phyloP scores from a whole-genome alignment of 495 filamentous ascomycete genomes.

The Penicillium steckii region DNA sequence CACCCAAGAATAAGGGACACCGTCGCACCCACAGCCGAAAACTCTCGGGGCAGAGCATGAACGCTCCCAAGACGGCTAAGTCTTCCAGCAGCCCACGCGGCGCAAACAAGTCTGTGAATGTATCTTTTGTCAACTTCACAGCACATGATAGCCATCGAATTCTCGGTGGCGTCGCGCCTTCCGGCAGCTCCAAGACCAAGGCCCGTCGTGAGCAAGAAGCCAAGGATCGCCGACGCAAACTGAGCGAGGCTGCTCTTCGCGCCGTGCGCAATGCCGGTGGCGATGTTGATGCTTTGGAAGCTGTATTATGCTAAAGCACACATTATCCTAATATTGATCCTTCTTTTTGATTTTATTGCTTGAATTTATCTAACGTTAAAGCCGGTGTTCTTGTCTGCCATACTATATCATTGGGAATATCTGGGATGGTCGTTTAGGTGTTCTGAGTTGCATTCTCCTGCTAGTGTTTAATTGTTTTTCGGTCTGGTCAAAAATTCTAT shows the following conservation, averaged over 20 bases:
- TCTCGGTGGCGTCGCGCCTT: conserved; percentile 87
- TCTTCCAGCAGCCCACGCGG: conserved; percentile 33
- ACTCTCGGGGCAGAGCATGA: conserved; percentile 37
- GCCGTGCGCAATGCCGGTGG: conserved; percentile 79
- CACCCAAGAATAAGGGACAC: conserved; percentile 33
- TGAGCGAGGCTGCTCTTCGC: conserved; percentile 70
- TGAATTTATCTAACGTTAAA: conserved; percentile 15
- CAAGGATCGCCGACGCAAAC: conserved; percentile 68
- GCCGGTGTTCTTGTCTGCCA: conserved; percentile 19
- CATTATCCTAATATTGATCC: background rate
- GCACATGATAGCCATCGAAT: conserved; percentile 75
- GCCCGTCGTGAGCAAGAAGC: conserved; percentile 86
- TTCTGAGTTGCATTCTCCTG: conserved; percentile 11
- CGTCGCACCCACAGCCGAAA: conserved; percentile 37
- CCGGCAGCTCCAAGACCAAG: conserved; percentile 90
- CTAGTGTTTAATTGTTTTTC: conserved; percentile 3
- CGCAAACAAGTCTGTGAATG: conserved; percentile 39
- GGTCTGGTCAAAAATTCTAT: conserved; percentile 29
- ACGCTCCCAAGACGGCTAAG: conserved; percentile 36
- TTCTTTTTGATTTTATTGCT: conserved; percentile 6
- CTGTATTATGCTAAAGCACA: conserved; percentile 36
- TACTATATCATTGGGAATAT: conserved; percentile 25
- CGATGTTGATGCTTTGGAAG: conserved; percentile 59
- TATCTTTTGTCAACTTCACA: conserved; percentile 93
- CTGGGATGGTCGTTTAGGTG: conserved; percentile 29